A percentile compares a stretch with the other conserved stretches of the same genome.
Conservation (phyloP, 1,284 basidiomycete species). For the Ganoderma resinaceum region DNA sequence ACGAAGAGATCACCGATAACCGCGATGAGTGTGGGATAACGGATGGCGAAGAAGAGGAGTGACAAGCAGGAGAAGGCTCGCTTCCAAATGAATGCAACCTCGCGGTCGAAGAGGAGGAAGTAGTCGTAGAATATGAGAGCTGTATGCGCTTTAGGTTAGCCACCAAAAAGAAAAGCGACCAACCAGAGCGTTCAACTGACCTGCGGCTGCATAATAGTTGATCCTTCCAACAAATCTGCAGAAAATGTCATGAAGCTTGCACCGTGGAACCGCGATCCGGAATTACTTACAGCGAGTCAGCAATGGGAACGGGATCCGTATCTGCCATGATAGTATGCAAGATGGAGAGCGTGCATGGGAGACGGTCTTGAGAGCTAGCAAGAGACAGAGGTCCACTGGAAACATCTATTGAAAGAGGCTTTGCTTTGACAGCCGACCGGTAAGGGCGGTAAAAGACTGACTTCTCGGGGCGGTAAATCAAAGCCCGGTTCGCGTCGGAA, state of each 20-base stretch:
- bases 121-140: conserved; percentile 22
- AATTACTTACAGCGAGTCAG: neutral
- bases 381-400: neutral
- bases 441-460: neutral
- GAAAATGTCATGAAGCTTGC: neutral
- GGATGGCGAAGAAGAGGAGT: conserved; percentile 14
- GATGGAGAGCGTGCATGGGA: neutral
- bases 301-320: neutral
- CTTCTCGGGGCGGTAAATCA: neutral
- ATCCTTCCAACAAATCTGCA: neutral
- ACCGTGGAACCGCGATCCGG: neutral
- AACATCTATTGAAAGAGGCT: neutral
- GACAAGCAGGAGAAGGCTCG: conserved; percentile 6
- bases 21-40: conserved; percentile 18
- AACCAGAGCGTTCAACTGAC: neutral
- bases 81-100: conserved; percentile 16
- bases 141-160: neutral
- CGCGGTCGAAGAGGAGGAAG: conserved; percentile 16
- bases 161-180: neutral
- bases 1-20: conserved; percentile 13
- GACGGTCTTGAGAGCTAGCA: neutral
- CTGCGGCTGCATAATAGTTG: neutral
- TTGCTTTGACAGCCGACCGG: neutral
- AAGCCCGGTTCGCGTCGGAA: neutral
- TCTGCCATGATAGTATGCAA: neutral